phyloP scores from a whole-genome alignment of 2,329 filamentous ascomycete species.

The Cladorrhinum sp. region DNA sequence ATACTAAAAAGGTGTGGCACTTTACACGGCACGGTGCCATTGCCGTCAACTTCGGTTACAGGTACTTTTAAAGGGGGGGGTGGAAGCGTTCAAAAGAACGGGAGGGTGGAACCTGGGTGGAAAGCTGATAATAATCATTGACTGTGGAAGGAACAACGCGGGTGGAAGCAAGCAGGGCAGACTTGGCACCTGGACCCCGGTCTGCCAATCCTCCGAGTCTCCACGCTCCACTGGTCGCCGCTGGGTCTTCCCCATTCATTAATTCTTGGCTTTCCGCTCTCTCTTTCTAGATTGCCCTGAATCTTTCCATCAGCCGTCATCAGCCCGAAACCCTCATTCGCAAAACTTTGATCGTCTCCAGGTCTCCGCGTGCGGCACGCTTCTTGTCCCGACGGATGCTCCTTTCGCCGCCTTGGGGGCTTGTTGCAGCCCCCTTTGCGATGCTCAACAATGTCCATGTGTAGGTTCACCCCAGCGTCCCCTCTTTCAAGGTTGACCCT shows the following conservation, averaged over 20 bases:
- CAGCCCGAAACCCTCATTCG: no score
- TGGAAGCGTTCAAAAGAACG: no score
- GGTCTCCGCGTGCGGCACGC: background rate
- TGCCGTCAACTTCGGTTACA: background rate
- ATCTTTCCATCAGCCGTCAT: no score
- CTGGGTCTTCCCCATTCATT: background rate
- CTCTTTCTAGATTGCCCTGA: conserved; percentile 10
- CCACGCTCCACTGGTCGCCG: background rate
- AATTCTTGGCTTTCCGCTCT: conserved; percentile 13
- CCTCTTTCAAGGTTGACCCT: background rate
- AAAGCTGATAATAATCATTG: no score
- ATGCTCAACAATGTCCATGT: conserved; percentile 29
- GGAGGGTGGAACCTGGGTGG: no score
- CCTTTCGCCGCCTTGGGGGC: conserved; percentile 15
- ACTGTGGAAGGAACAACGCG: no score
- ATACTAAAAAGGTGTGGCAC: background rate
- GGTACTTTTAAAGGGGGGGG: no score
- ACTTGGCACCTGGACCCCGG: background rate
- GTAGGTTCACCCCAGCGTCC: conserved; percentile 22
- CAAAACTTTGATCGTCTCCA: background rate
- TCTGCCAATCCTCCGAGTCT: background rate
- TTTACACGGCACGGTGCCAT: background rate
- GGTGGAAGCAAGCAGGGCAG: background rate
- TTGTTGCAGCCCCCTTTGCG: conserved; percentile 15
- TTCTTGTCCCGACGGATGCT: conserved; percentile 11